Conservation (phyloP, 352 stramenopile genomes). For the Globisporangium rhizosaccharum region DNA sequence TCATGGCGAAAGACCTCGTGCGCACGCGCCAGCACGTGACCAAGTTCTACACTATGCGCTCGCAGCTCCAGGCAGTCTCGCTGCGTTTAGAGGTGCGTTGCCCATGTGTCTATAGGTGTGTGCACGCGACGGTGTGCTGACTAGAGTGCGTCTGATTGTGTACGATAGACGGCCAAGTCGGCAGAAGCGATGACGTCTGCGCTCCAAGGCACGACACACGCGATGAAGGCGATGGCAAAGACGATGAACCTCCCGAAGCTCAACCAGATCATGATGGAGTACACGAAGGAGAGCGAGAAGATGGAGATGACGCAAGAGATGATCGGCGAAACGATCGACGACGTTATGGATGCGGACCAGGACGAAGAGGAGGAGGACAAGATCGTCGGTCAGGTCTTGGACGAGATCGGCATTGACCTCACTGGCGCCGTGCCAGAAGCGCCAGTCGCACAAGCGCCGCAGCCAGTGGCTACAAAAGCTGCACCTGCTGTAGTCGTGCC, state of each 20-base stretch:
- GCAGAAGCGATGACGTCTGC: conserved; percentile 93
- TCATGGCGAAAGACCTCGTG: conserved; percentile 96
- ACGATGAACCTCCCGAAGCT: conserved; percentile 95
- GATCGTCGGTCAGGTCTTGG: conserved; percentile 95
- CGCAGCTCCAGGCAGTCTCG: conserved; percentile 93
- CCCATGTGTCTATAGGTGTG: neutral
- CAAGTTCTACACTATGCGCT: conserved; percentile 98
- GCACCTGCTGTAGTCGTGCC: conserved; percentile 27
- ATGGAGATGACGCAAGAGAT: conserved; percentile 98
- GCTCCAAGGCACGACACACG: conserved; percentile 76
- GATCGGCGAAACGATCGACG: conserved; percentile 96
- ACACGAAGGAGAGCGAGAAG: conserved; percentile 97
- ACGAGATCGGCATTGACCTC: conserved; percentile 96
- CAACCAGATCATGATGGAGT: conserved; percentile 98
- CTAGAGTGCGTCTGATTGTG: conserved; percentile 4
- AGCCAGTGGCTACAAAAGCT: conserved; percentile 38
- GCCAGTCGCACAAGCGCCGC: conserved; percentile 45
- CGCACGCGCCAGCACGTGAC: conserved; percentile 94
- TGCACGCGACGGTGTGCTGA: neutral
- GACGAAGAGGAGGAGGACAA: conserved; percentile 95
- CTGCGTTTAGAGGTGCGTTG: conserved; percentile 81
- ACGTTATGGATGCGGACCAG: conserved; percentile 93
- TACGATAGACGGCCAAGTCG: conserved; percentile 90
- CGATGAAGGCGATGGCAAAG: conserved; percentile 86
- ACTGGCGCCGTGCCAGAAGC: conserved; percentile 90